phyloP scores from a whole-genome alignment of 2,329 filamentous ascomycete genomes.

The Helotiales sp. region DNA sequence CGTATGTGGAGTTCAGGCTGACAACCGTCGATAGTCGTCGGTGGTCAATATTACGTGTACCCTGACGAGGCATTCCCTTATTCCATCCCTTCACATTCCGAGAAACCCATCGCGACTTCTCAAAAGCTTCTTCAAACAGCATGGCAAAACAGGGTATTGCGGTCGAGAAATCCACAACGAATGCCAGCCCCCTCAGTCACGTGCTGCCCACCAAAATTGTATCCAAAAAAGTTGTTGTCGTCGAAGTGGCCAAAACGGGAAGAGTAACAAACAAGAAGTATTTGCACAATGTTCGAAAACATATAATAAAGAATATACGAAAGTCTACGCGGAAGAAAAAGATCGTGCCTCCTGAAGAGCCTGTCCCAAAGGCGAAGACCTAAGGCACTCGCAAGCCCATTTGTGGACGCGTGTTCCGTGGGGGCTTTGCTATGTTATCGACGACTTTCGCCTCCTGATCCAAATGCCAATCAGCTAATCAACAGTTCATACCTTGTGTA shows the following conservation, averaged over 20 bases:
- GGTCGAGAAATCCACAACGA: not conserved
- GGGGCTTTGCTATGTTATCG: too few species aligned
- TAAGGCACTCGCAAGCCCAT: too few species aligned
- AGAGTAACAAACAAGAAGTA: not conserved
- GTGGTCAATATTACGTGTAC: not conserved
- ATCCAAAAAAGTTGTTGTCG: not conserved
- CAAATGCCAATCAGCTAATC: too few species aligned
- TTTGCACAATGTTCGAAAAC: conserved; percentile 9
- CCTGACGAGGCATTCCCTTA: not conserved
- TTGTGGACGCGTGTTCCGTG: not conserved
- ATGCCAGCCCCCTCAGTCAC: not conserved
- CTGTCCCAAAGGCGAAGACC: not conserved
- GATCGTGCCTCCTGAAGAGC: not conserved
- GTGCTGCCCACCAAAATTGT: not conserved
- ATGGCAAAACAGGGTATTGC: not conserved
- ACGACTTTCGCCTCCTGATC: too few species aligned
- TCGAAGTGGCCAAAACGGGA: conserved; percentile 6
- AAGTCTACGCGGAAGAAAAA: not conserved
- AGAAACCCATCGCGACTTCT: not conserved
- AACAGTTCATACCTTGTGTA: too few species aligned
- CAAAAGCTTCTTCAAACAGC: not conserved
- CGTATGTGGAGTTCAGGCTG: not conserved
- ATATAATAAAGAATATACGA: conserved; percentile 14
- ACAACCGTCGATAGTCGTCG: not conserved
- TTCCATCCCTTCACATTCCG: not conserved